Conservation (phyloP, 148 eudicot genomes). For the Euryodendron excelsum region DNA sequence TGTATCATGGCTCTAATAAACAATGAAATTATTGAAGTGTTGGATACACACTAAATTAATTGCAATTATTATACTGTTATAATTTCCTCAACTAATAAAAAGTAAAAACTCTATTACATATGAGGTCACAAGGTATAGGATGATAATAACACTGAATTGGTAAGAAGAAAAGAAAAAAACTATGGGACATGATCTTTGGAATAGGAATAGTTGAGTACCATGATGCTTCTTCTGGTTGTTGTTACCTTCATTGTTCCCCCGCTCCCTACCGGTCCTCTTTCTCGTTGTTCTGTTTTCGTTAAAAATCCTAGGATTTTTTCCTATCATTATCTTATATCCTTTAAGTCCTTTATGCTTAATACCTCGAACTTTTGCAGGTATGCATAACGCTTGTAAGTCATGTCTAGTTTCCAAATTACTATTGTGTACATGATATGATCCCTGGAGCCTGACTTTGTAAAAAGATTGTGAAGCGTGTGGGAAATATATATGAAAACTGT, state of each 20-base stretch:
- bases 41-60: not conserved
- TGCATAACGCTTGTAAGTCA: too few species aligned
- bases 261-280: not conserved
- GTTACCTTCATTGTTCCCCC: not conserved
- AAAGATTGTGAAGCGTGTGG: not conserved
- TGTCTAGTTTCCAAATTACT: not conserved
- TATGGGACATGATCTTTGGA: not conserved
- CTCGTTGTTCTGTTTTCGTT: not conserved
- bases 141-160: not conserved
- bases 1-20: not conserved
- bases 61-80: not conserved
- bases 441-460: not conserved
- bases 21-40: not conserved
- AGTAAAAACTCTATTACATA: not conserved
- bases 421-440: not conserved
- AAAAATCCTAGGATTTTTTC: not conserved
- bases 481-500: not conserved
- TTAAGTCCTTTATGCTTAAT: not conserved
- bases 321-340: too few species aligned
- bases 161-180: not conserved
- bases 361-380: not conserved
- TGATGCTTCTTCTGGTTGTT: not conserved
- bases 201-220: not conserved
- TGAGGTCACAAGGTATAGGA: not conserved
- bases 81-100: not conserved